Evolutionary conservation across 768 basidiomycete genomes (phyloP), one percentile per base, ranked within the genome.

Genomic region (Termitomyces sp.): DNA sequence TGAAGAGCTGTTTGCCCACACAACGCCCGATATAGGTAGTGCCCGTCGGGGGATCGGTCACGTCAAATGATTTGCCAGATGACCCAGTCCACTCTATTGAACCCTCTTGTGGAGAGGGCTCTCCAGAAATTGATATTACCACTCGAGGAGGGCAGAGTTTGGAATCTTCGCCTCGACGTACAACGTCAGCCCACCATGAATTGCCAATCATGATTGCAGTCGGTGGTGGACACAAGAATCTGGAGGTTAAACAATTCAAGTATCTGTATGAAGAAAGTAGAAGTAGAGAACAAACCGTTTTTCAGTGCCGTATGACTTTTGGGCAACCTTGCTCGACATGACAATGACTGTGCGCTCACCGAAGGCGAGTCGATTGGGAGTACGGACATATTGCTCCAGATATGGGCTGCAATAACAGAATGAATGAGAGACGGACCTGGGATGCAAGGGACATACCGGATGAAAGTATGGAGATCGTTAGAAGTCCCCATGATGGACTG

Each of bases 291-390:
- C 79, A 49, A 61, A 90, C 89, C 95, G 83, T 72, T 97, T 97
- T 73, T 98, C 95, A 18, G 89, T 94, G 40, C 95, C 95, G 70
- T 98, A 98, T 9, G 92, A 94, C 70, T 98, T 96, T 78, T 98
- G 96, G 3, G 93, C 96, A 33, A 98, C 95, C 69, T 91, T 94
- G 70, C 91, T 93, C n/a, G 93, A 95, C 91, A 97, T 95, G 66
- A 98, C 90, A 61, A 98, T 90, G 61, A 98, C 85, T 4, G 94
- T 93, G 50, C 94, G 86, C 71, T 98, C 96, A 53, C 96, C 96
- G 66, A 89, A 89, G 1, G 89, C 90, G 49, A 97, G 82, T 33
- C 95, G 83, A 70, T 96, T 96, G 41, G 85, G 79, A 23, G 94
- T 84, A 36, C 87, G 82, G 53, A 95, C 83, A 70, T 94, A 98